These are phyloP conservation scores for Tephrocybe sp. DNA, from an alignment of 768 basidiomycete genomes.

Conservation along the genomic window DNA sequence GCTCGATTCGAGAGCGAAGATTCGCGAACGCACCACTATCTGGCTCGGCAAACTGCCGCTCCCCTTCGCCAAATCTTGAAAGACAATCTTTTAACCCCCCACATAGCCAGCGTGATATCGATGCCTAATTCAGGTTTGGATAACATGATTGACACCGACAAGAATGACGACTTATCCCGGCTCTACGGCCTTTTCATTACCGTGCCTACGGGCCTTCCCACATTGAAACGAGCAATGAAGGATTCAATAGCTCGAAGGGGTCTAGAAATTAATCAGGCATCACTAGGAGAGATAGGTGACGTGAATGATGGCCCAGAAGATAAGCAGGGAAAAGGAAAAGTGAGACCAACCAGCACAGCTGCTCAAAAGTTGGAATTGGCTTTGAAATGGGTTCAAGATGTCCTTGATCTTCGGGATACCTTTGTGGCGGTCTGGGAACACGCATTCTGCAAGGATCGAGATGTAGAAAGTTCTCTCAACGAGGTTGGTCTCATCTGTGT, in stretches of 20 bases:
- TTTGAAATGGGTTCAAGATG: conserved; percentile 90
- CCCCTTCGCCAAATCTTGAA: conserved; percentile 77
- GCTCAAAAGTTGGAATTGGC: conserved; percentile 59
- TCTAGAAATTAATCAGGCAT: conserved; percentile 70
- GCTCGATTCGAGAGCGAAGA: conserved; percentile 79
- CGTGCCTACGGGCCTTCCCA: conserved; percentile 64
- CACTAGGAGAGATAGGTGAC: conserved; percentile 40
- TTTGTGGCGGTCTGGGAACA: conserved; percentile 74
- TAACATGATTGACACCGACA: conserved; percentile 80
- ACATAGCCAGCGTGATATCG: conserved; percentile 69
- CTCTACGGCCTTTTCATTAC: conserved; percentile 73
- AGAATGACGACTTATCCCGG: conserved; percentile 70
- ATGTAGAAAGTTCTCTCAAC: conserved; percentile 77
- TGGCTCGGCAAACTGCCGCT: conserved; percentile 68
- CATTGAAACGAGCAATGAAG: conserved; percentile 65
- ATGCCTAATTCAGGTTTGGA: conserved; percentile 86
- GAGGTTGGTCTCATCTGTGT: conserved; percentile 52
- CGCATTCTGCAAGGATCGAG: conserved; percentile 71
- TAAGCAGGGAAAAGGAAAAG: conserved; percentile 46
- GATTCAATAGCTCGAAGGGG: conserved; percentile 73
- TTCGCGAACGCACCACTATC: conserved; percentile 80
- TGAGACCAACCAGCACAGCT: conserved; percentile 37
- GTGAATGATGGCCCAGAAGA: conserved; percentile 35
- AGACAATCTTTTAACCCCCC: conserved; percentile 70
- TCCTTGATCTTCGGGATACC: conserved; percentile 88